These are phyloP conservation scores for Acer campestre DNA, from an alignment of 345 rosid species.

Conservation along the genomic window DNA sequence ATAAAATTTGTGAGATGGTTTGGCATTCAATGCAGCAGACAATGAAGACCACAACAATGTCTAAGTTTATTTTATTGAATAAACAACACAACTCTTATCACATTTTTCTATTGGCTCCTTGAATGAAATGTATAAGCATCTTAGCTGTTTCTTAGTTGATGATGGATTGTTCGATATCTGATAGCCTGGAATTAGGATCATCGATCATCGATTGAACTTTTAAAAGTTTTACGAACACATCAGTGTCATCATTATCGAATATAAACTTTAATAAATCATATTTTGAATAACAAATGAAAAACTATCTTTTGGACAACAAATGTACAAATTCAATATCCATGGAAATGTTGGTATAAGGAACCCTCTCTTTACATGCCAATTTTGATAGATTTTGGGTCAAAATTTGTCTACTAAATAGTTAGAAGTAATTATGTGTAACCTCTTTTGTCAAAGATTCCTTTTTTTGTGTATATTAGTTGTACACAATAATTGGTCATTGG, in stretches of 20 bases:
- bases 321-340: no score
- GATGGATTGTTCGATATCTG: no score
- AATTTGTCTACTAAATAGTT: not conserved
- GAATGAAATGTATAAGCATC: not conserved
- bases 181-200: no score
- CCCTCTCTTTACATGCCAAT: not conserved
- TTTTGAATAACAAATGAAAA: no score
- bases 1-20: not conserved
- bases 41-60: not conserved
- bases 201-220: no score
- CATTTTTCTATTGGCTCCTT: not conserved
- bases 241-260: no score
- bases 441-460: not conserved
- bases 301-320: no score
- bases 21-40: not conserved
- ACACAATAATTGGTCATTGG: not conserved
- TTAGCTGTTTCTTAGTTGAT: not conserved
- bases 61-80: not conserved
- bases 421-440: not conserved
- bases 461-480: not conserved
- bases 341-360: not conserved
- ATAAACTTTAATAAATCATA: no score
- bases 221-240: no score
- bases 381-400: not conserved
- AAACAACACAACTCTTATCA: not conserved